Conservation (phyloP, 345 rosid species). For the Orychophragmus violaceus region DNA sequence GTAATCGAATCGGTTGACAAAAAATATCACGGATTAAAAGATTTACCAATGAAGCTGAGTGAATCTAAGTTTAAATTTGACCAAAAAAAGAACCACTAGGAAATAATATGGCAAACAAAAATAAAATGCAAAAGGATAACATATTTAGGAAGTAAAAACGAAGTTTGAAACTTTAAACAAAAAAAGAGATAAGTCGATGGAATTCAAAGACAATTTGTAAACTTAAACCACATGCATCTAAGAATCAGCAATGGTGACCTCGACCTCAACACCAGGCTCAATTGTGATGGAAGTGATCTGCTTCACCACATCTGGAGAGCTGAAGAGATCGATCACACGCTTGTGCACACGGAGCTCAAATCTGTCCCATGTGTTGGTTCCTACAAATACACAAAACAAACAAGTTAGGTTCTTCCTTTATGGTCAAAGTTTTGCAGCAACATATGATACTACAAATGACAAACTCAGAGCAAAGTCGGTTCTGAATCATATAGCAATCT, state of each 20-base stretch:
- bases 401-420: not conserved
- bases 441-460: not conserved
- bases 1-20: too few species aligned
- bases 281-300: conserved; percentile 71
- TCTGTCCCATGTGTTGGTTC: conserved; percentile 71
- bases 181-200: too few species aligned
- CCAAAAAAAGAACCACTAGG: too few species aligned
- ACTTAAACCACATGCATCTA: too few species aligned
- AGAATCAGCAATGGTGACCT: conserved; percentile 58
- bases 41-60: too few species aligned
- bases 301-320: conserved; percentile 69
- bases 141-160: too few species aligned
- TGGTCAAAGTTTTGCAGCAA: not conserved
- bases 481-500: not conserved
- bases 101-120: too few species aligned
- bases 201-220: too few species aligned
- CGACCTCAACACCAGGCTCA: conserved; percentile 69
- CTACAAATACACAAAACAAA: conserved; percentile 23
- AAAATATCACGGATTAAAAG: too few species aligned
- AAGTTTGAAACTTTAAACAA: too few species aligned
- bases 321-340: conserved; percentile 65
- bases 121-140: too few species aligned
- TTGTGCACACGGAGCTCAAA: conserved; percentile 70
- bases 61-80: too few species aligned
- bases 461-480: not conserved